Base-by-base conservation (phyloP, 2,329 filamentous ascomycete genomes). In the Talaromyces sp. region DNA sequence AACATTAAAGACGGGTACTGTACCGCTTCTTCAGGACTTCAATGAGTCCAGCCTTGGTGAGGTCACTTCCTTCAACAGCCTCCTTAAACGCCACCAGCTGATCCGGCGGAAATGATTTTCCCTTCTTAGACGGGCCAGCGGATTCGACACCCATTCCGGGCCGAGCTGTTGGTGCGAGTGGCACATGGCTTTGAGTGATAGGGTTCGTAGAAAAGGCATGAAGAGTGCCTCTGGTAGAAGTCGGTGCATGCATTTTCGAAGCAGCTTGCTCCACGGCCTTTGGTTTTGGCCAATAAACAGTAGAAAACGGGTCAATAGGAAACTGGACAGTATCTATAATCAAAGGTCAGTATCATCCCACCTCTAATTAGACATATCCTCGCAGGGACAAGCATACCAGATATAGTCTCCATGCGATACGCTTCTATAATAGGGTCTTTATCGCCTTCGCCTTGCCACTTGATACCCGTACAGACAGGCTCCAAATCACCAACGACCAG, bases 281-380 rank as follows among this genome's bases (percentile, higher is more conserved):
- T 5, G 73, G 72, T 44, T 72, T 73, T 32, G 74, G 73, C 95
- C 95, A 98, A 74, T 98, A 98, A 0, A 80, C 75, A 0, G 85
- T 86, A 0, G 91, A 93, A 71, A 93, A 96, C 0, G 95, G 95
- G 70, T 99, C 88, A 65, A 99, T 93, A 8, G 87, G 75, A 73
- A 85, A 77, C 59, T 74, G 71, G 57, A 78, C 72, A 4, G 76
- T 72, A 56, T 82, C 81, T 74, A 58, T 17, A 30, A 8, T 19
- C 30, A 57, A 60, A 25, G 9, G 22, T 56, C 22, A 56, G 55
- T 51, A 4, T 54, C 15, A 32, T 64, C 58, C 52, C 65, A 65
- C 33, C 28, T 30, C 28, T 69, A 66, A 55, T 30, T 52, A 32
- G 13, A 61, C 62, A 44, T 71, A 62, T 47, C 63, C 51, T 17